These are phyloP conservation scores for Thinopyrum elongatum DNA, from an alignment of 176 grass and related monocot genomes.

Conservation along the genomic window DNA sequence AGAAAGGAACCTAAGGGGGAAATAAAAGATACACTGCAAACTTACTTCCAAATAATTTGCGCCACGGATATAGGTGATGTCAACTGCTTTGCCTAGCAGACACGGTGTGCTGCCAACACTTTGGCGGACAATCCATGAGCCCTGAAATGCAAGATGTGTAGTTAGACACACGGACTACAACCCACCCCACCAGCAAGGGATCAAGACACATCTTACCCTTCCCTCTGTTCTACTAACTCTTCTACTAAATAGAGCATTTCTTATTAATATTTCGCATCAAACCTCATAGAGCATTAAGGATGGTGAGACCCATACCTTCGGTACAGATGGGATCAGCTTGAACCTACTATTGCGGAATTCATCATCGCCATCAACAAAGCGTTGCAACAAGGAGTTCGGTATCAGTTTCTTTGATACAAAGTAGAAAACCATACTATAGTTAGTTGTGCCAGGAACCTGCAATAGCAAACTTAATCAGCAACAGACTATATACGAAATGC, in stretches of 20 bases:
- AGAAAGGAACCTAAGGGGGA: neutral
- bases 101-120: conserved; percentile 96
- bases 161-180: conserved; percentile 12
- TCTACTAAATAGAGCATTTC: neutral
- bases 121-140: conserved; percentile 97
- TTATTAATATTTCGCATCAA: neutral
- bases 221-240: neutral
- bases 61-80: conserved; percentile 87
- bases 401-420: conserved; percentile 75
- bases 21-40: neutral
- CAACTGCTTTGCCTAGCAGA: conserved; percentile 95
- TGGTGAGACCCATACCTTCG: conserved; percentile 52
- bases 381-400: conserved; percentile 85
- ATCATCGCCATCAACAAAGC: conserved; percentile 93
- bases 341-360: conserved; percentile 98
- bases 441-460: conserved; percentile 92
- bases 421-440: conserved; percentile 99
- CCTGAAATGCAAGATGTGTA: conserved; percentile 48
- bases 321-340: conserved; percentile 96
- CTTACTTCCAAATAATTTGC: conserved; percentile 88
- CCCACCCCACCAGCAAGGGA: neutral
- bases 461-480: conserved; percentile 36
- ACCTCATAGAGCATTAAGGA: neutral
- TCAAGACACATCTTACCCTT: neutral
- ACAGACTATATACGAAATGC: neutral